phyloP scores from a whole-genome alignment of 352 stramenopile species.

The Pythium folliculosum region DNA sequence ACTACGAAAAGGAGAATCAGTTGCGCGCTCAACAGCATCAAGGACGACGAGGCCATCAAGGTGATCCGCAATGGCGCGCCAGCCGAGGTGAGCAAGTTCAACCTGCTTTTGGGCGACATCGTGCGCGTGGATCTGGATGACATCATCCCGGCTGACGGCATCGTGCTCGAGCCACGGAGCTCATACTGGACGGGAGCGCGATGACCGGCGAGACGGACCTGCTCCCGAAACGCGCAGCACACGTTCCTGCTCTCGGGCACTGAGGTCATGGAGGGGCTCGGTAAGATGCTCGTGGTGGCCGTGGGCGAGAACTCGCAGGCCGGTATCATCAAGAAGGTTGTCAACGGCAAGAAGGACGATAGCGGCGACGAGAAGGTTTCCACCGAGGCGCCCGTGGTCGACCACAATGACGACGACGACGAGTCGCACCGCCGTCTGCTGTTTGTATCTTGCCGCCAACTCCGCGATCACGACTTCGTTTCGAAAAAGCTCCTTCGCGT shows the following conservation, averaged over 20 bases:
- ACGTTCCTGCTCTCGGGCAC: conserved; percentile 94
- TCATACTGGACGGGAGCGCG: conserved; percentile 91
- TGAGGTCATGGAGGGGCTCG: conserved; percentile 92
- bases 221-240: conserved; percentile 81
- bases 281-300: conserved; percentile 92
- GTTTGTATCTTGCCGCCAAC: too few relatives aligned
- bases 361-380: conserved; percentile 55
- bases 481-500: too few relatives aligned
- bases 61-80: conserved; percentile 73
- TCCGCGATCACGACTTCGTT: too few relatives aligned
- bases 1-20: conserved; percentile 92
- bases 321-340: conserved; percentile 91
- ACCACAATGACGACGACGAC: conserved; percentile 18
- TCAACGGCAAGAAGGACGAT: conserved; percentile 57
- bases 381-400: conserved; percentile 40
- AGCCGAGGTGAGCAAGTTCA: conserved; percentile 67
- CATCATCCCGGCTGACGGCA: conserved; percentile 88
- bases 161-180: conserved; percentile 89
- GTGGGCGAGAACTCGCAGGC: conserved; percentile 94
- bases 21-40: conserved; percentile 88
- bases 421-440: too few relatives aligned
- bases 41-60: conserved; percentile 86
- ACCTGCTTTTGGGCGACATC: conserved; percentile 89
- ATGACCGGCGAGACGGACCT: conserved; percentile 93
- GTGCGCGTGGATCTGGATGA: conserved; percentile 84